Evolutionary conservation across 2,329 filamentous ascomycete species (phyloP), one percentile per base, ranked within the genome.

Genomic region (Xylariaceae sp.): DNA sequence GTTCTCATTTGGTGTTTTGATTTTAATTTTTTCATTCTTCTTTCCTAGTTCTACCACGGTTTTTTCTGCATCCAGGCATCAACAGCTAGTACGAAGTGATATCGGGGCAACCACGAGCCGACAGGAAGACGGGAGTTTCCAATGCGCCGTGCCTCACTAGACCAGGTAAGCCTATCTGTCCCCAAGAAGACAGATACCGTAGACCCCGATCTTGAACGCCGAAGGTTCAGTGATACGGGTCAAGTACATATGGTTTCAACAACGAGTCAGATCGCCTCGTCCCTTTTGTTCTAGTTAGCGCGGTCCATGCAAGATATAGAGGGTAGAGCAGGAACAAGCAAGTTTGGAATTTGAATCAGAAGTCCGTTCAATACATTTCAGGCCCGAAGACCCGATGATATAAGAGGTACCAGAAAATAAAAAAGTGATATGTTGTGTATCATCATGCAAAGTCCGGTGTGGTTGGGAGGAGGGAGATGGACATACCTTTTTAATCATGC

Each of bases 321-420:
- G 13, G 28, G 14, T 5, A 30, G 6, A 24, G 21, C 21, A 19
- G 12, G 23, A 31, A 16, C 9, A 31, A 24, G 21, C 6, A 24
- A 24, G 21, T 24, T 24, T 24, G 21, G 23, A n/a, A 26, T 43
- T 47, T 51, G 51, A 43, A 57, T 89, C 85, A 89, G 85, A 88
- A 87, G 85, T 88, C 83, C 82, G 70, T 70, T 84, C 72, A 77
- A 85, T 86, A 87, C 85, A 89, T 60, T 85, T 66, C 81, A 73
- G 68, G 60, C 67, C 70, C 59, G 63, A 63, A 69, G 60, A 59
- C 73, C 72, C 80, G 54, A 59, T 92, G 83, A 86, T 78, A 88
- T 88, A 92, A 94, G 88, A 94, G 88, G 88, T 94, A 88, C 88
- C 88, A 94, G 86, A 94, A 89, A 83, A 67, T 66, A 67, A 62